Conservation (phyloP, 768 basidiomycete species). For the Sarcodon sp. region DNA sequence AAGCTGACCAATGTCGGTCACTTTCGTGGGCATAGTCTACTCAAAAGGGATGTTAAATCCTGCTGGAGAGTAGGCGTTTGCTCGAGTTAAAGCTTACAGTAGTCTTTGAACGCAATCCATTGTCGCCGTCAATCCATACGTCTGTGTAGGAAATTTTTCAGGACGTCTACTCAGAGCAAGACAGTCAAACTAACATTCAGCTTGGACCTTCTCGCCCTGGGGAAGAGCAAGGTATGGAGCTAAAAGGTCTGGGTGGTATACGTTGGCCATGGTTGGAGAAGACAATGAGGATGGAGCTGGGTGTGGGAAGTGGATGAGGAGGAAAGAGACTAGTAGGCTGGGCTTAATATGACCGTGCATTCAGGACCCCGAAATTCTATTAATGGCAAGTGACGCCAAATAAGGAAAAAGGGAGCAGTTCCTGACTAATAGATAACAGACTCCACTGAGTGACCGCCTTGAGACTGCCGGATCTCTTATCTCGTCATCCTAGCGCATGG, state of each 20-base stretch:
- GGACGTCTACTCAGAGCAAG: not conserved
- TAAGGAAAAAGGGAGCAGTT: no score
- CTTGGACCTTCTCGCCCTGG: constrained; percentile 90
- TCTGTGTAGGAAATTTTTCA: constrained; percentile 36
- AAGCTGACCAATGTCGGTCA: constrained; percentile 80
- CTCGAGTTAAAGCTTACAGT: constrained; percentile 37
- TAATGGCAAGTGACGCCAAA: no score
- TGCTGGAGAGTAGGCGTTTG: not conserved
- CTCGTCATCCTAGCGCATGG: no score
- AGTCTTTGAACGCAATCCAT: constrained; percentile 92
- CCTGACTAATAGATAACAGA: not conserved
- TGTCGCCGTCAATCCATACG: constrained; percentile 96
- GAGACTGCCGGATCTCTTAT: no score
- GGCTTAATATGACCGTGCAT: not conserved
- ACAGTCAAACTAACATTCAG: constrained; percentile 59
- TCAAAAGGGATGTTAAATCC: constrained; percentile 1
- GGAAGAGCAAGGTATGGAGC: constrained; percentile 79
- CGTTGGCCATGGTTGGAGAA: constrained; percentile 13
- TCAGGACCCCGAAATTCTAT: not conserved
- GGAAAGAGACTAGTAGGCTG: constrained; percentile 4
- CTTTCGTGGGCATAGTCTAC: constrained; percentile 79
- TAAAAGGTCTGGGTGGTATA: constrained; percentile 75
- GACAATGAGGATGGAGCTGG: constrained; percentile 2
- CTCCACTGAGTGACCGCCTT: not conserved
- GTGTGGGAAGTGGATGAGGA: constrained; percentile 3